These are phyloP conservation scores for Arthrinium phaeospermum DNA, from an alignment of 2,329 filamentous ascomycete genomes.

Conservation along the genomic window DNA sequence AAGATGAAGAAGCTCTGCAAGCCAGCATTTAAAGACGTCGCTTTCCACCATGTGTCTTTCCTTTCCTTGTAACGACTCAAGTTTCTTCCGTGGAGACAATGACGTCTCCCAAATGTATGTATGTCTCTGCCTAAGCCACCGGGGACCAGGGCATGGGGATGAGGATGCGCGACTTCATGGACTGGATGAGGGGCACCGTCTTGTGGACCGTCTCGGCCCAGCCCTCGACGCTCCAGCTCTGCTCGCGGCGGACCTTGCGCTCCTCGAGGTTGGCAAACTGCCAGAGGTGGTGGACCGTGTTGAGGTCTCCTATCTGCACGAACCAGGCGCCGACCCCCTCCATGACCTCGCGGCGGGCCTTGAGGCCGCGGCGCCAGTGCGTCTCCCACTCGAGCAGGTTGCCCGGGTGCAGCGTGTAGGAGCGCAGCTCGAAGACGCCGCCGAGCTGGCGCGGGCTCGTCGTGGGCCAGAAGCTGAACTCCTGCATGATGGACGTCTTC, in stretches of 20 bases:
- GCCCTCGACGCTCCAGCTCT: conserved; percentile 93
- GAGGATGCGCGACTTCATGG: conserved; percentile 92
- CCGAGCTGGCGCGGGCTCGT: conserved; percentile 87
- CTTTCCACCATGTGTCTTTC: background rate
- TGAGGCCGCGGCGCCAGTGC: conserved; percentile 92
- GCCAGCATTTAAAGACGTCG: background rate
- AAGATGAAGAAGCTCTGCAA: conserved; percentile 19
- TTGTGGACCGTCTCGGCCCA: conserved; percentile 99
- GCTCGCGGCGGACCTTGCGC: conserved; percentile 84
- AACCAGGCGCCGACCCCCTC: conserved; percentile 99
- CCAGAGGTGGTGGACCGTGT: conserved; percentile 98
- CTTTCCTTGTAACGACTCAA: background rate
- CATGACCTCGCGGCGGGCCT: conserved; percentile 94
- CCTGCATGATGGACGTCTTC: conserved; percentile 93
- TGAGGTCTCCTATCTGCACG: conserved; percentile 95
- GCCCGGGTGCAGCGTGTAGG: conserved; percentile 94
- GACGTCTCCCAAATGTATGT: no score
- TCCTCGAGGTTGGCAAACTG: conserved; percentile 98
- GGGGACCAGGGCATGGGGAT: conserved; percentile 97
- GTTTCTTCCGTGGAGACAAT: no score
- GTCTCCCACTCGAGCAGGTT: conserved; percentile 99
- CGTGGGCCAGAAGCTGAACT: conserved; percentile 99
- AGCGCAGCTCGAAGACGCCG: conserved; percentile 93
- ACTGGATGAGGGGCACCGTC: conserved; percentile 95
- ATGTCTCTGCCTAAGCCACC: no score